Conservation (phyloP, 495 filamentous ascomycete genomes). For the Aspergillus baeticus region DNA sequence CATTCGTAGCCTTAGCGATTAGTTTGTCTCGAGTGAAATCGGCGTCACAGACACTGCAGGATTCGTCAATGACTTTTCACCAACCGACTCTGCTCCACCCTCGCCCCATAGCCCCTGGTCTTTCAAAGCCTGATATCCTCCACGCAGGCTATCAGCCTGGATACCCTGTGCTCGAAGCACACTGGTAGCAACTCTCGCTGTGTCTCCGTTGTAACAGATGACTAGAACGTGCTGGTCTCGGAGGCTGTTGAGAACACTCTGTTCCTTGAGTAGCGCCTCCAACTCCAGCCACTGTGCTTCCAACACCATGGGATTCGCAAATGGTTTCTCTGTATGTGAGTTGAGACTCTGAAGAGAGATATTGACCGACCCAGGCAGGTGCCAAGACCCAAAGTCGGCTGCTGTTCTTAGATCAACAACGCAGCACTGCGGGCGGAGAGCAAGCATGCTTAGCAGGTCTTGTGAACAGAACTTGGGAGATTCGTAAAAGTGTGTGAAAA, state of each 20-base stretch:
- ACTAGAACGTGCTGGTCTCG: constrained; percentile 40
- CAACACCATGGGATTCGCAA: constrained; percentile 42
- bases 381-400: constrained; percentile 40
- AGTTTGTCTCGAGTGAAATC: constrained; percentile 9
- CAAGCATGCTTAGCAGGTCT: constrained; percentile 23
- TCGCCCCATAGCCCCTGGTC: constrained; percentile 30
- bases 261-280: constrained; percentile 35
- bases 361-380: constrained; percentile 46
- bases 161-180: constrained; percentile 50
- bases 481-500: constrained; percentile 37
- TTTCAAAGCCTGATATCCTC: constrained; percentile 37
- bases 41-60: neutral
- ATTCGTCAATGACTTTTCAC: neutral
- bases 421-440: constrained; percentile 25
- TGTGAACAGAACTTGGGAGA: constrained; percentile 25
- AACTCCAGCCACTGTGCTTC: constrained; percentile 47
- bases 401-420: constrained; percentile 44
- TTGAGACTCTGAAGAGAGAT: constrained; percentile 34
- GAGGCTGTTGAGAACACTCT: constrained; percentile 24
- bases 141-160: constrained; percentile 49
- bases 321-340: constrained; percentile 40
- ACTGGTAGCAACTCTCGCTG: constrained; percentile 51
- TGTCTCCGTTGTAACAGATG: constrained; percentile 54
- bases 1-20: no score
- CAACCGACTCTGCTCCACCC: neutral